Evolutionary conservation across 306 rosid species (phyloP).

Genomic region (Inga laurina): DNA sequence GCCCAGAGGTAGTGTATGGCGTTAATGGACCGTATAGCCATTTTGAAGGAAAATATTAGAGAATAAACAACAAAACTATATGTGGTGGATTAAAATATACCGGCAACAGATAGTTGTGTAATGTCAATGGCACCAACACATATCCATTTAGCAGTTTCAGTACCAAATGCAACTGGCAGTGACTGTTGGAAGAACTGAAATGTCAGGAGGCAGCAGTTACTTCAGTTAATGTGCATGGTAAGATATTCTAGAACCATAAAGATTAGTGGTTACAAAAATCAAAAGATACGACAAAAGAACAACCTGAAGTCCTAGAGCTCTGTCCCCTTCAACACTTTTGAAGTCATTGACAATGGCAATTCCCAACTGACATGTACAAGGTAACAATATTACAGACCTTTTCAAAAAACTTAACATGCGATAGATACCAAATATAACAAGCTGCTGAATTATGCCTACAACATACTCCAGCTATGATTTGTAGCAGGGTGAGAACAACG

Average conservation of each 20-base stretch:
- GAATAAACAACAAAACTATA: not conserved
- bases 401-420: conserved; percentile 8
- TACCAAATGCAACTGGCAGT: conserved; percentile 95
- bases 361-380: conserved; percentile 67
- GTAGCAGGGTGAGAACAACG: conserved; percentile 79
- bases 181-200: conserved; percentile 52
- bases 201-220: conserved; percentile 26
- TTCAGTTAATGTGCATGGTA: conserved; percentile 16
- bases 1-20: too few relatives aligned
- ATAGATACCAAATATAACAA: conserved; percentile 17
- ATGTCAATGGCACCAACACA: conserved; percentile 98
- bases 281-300: conserved; percentile 10
- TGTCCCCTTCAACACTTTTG: conserved; percentile 96
- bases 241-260: conserved; percentile 18
- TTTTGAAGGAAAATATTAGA: not conserved
- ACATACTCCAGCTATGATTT: conserved; percentile 98
- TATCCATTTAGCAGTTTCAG: conserved; percentile 97
- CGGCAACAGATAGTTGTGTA: conserved; percentile 83
- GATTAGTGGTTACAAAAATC: conserved; percentile 1
- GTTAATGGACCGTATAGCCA: too few relatives aligned
- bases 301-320: conserved; percentile 99
- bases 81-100: conserved; percentile 47
- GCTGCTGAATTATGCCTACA: conserved; percentile 17
- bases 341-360: conserved; percentile 92
- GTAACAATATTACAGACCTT: conserved; percentile 7